These are phyloP conservation scores for Casuarina equisetifolia DNA, from an alignment of 306 rosid genomes.

Conservation along the genomic window DNA sequence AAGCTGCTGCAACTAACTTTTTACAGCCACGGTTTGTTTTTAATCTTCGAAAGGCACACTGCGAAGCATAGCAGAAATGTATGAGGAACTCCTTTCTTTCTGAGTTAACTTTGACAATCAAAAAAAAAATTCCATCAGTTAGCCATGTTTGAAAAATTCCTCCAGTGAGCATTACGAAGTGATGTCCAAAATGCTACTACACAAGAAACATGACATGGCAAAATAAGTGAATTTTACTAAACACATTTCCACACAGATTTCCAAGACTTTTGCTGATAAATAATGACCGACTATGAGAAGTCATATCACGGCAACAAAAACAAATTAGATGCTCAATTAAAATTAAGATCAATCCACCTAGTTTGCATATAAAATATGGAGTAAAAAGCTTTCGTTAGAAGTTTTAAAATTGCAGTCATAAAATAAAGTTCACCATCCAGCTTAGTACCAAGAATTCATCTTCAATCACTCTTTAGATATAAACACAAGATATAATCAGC, in stretches of 20 bases:
- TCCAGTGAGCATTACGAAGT: background rate
- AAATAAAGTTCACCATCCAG: background rate
- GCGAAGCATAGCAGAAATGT: slow-evolving; percentile 28
- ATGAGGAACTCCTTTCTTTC: slow-evolving; percentile 4
- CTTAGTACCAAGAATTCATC: background rate
- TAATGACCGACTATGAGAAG: no score
- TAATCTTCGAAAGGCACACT: slow-evolving; percentile 88
- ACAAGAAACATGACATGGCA: background rate
- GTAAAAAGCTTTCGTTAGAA: background rate
- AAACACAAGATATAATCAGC: no score
- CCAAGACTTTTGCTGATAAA: background rate
- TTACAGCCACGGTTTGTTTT: slow-evolving; percentile 89
- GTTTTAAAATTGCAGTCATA: background rate
- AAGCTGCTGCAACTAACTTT: slow-evolving; percentile 89
- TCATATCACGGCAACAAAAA: no score
- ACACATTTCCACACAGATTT: background rate
- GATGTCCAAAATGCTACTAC: slow-evolving; percentile 8
- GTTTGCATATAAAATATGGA: background rate
- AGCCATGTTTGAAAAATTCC: background rate
- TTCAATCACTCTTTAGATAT: background rate
- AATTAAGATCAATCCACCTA: background rate
- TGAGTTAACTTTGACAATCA: slow-evolving; percentile 20
- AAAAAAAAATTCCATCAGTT: background rate
- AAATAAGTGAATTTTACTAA: background rate
- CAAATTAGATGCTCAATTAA: no score